Percentiles rank a stretch among this genome's conserved stretches.
Conservation (phyloP, 108 stramenopile genomes). For the Nitzschia sp. region DNA sequence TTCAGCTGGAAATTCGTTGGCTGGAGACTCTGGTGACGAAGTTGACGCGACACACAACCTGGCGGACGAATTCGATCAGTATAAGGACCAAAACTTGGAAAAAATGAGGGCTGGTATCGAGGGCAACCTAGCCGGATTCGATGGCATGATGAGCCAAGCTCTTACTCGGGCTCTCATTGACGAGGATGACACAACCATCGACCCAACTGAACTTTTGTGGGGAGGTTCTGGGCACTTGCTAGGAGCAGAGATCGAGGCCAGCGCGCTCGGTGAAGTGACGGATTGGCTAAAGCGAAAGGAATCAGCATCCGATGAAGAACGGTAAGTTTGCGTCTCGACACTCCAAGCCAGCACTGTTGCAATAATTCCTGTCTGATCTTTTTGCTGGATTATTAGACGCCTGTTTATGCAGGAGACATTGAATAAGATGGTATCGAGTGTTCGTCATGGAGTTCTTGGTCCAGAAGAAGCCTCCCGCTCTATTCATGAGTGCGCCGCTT, state of each 20-base stretch:
- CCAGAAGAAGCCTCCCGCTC: conserved; percentile 74
- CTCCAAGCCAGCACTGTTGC: too few relatives aligned
- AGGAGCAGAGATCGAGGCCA: conserved; percentile 74
- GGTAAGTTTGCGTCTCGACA: conserved; percentile 53
- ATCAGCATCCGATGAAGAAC: conserved; percentile 47
- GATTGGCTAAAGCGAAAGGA: conserved; percentile 81
- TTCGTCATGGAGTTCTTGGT: conserved; percentile 48
- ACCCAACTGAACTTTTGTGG: conserved; percentile 38
- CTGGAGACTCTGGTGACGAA: conserved; percentile 56
- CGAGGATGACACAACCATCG: conserved; percentile 48
- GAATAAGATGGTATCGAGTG: conserved; percentile 70
- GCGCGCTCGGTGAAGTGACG: conserved; percentile 64
- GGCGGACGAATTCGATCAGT: conserved; percentile 83
- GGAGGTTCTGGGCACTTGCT: conserved; percentile 48
- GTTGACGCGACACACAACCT: conserved; percentile 55
- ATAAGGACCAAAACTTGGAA: conserved; percentile 78
- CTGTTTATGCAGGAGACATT: conserved; percentile 74
- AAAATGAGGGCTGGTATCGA: conserved; percentile 71
- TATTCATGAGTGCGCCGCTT: conserved; percentile 76
- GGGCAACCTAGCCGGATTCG: conserved; percentile 57
- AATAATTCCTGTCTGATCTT: background rate
- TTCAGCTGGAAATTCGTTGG: conserved; percentile 51
- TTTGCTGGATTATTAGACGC: conserved; percentile 32
- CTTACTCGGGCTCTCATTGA: conserved; percentile 78
- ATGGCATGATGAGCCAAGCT: conserved; percentile 85